A percentile compares a stretch with the other conserved stretches of the same genome.
Conservation (phyloP, 2,329 filamentous ascomycete genomes). For the Plectosphaerella cucumerina region DNA sequence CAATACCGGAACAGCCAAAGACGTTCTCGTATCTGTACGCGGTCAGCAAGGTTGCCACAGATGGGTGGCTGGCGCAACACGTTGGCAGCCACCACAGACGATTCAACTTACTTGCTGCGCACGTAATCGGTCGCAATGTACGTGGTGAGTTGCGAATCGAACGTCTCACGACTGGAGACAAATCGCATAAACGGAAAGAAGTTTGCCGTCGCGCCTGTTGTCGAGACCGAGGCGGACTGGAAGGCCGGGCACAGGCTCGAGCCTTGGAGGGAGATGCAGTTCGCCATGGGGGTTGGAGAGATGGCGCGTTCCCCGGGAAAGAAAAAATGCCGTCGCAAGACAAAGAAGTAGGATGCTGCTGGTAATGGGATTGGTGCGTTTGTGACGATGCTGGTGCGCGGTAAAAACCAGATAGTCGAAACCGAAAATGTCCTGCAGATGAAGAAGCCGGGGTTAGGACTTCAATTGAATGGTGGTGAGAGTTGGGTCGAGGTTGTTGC, state of each 20-base stretch:
- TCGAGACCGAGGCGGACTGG: slow-evolving; percentile 66
- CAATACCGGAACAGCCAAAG: slow-evolving; percentile 75
- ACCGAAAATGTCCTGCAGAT: neutral
- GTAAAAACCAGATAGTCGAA: neutral
- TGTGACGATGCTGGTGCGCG: neutral
- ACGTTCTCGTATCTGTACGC: slow-evolving; percentile 67
- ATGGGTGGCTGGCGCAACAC: too few species aligned
- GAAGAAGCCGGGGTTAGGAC: neutral
- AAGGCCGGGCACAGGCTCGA: slow-evolving; percentile 73
- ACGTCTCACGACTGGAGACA: slow-evolving; percentile 71
- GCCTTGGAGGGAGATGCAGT: slow-evolving; percentile 56
- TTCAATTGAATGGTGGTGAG: neutral
- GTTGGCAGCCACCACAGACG: too few species aligned
- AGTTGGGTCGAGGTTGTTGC: neutral
- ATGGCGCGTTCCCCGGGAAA: neutral
- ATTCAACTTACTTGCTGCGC: slow-evolving; percentile 64
- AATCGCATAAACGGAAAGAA: slow-evolving; percentile 77
- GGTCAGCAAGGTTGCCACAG: neutral
- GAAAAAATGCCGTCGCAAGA: neutral
- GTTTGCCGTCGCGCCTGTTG: slow-evolving; percentile 49
- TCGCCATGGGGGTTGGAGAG: slow-evolving; percentile 41
- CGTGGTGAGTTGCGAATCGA: slow-evolving; percentile 68
- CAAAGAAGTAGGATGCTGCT: neutral
- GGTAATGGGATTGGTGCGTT: neutral
- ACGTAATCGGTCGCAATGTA: slow-evolving; percentile 77